Percentiles rank a stretch among this genome's conserved stretches.
phyloP scores from a whole-genome alignment of 805 yeast genomes.

The Wickerhamomyces alni region DNA sequence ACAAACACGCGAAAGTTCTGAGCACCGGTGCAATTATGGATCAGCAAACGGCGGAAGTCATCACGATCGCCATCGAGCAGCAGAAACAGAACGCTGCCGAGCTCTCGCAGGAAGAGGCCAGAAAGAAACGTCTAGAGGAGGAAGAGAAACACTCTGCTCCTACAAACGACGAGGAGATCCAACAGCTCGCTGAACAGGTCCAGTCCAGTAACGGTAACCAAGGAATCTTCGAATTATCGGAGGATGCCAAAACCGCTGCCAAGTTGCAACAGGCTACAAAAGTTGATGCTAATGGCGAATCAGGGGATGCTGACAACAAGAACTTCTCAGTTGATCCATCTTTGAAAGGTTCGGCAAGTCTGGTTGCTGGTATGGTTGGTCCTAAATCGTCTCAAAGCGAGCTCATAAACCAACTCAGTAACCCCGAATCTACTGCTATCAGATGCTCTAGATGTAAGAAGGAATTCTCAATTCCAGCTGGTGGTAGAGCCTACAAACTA shows the following conservation, averaged over 20 bases:
- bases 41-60: slow-evolving; percentile 19
- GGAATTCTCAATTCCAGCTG: slow-evolving; percentile 38
- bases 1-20: neutral
- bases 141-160: no score
- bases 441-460: slow-evolving; percentile 57
- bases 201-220: neutral
- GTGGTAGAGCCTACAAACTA: slow-evolving; percentile 39
- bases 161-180: neutral
- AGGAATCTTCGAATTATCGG: neutral
- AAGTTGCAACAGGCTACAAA: neutral
- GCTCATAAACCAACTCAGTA: slow-evolving; percentile 1
- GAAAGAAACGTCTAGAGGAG: no score
- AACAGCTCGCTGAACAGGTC: slow-evolving; percentile 2
- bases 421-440: neutral
- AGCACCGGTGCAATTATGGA: slow-evolving; percentile 7
- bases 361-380: slow-evolving; percentile 16
- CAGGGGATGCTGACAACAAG: slow-evolving; percentile 7
- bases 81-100: slow-evolving; percentile 26
- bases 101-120: neutral
- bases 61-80: slow-evolving; percentile 21
- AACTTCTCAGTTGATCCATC: slow-evolving; percentile 19
- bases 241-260: neutral
- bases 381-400: slow-evolving; percentile 11
- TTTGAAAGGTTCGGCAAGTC: slow-evolving; percentile 20
- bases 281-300: neutral